Conservation (phyloP, 2,329 filamentous ascomycete species). For the Ambrosiella cleistominuta region DNA sequence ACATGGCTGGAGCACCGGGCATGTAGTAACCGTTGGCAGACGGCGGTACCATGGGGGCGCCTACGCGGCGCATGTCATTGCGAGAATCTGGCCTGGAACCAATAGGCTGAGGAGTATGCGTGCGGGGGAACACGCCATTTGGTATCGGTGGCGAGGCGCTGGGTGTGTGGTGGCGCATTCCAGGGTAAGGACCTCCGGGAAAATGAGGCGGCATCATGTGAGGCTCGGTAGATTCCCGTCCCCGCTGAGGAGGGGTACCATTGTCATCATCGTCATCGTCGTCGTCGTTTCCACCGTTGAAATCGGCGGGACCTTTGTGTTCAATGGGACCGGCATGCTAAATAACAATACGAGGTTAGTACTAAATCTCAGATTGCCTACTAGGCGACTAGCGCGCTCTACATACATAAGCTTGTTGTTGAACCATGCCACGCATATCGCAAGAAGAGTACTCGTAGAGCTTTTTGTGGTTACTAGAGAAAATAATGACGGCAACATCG, state of each 20-base stretch:
- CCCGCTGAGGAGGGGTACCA: slow-evolving; percentile 46
- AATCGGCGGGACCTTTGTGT: slow-evolving; percentile 88
- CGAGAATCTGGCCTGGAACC: slow-evolving; percentile 16
- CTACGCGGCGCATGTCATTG: slow-evolving; percentile 22
- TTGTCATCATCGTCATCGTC: slow-evolving; percentile 66
- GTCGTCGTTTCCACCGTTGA: slow-evolving; percentile 72
- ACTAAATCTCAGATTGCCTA: slow-evolving; percentile 8
- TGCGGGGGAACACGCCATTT: slow-evolving; percentile 42
- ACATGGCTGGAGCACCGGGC: slow-evolving; percentile 17
- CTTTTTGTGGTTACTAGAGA: slow-evolving; percentile 88
- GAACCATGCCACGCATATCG: slow-evolving; percentile 82
- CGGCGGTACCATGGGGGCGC: slow-evolving; percentile 11
- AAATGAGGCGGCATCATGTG: slow-evolving; percentile 55
- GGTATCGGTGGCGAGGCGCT: slow-evolving; percentile 78
- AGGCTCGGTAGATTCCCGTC: slow-evolving; percentile 38
- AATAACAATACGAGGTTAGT: slow-evolving; percentile 12
- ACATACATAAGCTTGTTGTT: slow-evolving; percentile 79
- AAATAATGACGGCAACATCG: slow-evolving; percentile 96
- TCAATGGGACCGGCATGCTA: slow-evolving; percentile 88
- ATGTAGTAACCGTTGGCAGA: slow-evolving; percentile 16
- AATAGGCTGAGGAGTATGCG: slow-evolving; percentile 15
- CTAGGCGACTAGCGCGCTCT: slow-evolving; percentile 3
- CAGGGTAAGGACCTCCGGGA: slow-evolving; percentile 52
- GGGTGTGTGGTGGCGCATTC: slow-evolving; percentile 65
- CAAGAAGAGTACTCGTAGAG: slow-evolving; percentile 92